Evolutionary conservation across 345 rosid species (phyloP).

Genomic region (Streptanthus diversifolius): DNA sequence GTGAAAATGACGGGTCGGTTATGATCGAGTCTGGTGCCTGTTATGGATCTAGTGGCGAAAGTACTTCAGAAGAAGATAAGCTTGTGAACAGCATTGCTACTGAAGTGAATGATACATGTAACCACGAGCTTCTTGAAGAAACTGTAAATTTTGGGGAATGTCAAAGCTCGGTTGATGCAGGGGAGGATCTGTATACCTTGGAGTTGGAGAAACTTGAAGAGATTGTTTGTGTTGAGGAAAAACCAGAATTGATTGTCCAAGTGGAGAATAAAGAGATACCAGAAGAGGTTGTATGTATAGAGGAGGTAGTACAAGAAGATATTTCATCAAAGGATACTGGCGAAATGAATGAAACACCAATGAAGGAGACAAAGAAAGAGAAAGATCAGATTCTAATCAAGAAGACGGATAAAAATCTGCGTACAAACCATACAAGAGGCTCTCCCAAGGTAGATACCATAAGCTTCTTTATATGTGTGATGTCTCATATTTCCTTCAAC

Average conservation of each 20-base stretch:
- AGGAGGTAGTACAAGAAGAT: constrained; percentile 21
- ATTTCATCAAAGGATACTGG: background rate
- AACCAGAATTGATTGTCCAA: background rate
- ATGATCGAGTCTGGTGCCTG: constrained; percentile 22
- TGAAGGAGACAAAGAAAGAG: constrained; percentile 32
- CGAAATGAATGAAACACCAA: constrained; percentile 17
- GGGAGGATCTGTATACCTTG: background rate
- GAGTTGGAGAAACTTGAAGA: constrained; percentile 38
- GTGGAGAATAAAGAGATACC: constrained; percentile 26
- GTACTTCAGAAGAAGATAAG: constrained; percentile 32
- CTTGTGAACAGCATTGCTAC: constrained; percentile 28
- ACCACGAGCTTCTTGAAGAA: constrained; percentile 36
- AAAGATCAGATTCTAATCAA: constrained; percentile 14
- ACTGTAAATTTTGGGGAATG: constrained; percentile 23
- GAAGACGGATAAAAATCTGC: constrained; percentile 29
- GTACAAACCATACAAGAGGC: constrained; percentile 34
- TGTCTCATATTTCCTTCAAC: background rate
- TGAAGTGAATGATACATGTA: constrained; percentile 28
- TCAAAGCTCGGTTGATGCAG: constrained; percentile 35
- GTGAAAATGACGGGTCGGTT: constrained; percentile 7
- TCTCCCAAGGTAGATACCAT: constrained; percentile 48
- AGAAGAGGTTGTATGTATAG: constrained; percentile 1
- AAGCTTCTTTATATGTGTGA: background rate
- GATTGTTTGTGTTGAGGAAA: constrained; percentile 2
- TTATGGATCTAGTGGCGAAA: constrained; percentile 16